Conservation (phyloP, 2,329 filamentous ascomycete genomes). For the Alternaria rosae region DNA sequence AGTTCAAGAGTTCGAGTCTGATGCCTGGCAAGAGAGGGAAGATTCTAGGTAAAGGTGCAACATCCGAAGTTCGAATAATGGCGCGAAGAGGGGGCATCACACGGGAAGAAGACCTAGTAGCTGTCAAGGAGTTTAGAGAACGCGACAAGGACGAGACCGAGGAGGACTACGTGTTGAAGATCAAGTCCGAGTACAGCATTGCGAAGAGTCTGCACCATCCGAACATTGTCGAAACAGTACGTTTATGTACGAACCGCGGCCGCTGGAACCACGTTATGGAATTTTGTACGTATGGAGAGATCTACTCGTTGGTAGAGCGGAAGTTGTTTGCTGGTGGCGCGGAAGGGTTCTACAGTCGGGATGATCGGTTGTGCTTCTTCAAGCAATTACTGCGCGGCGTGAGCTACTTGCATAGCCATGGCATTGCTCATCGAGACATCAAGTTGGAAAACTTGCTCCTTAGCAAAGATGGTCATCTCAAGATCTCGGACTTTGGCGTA, state of each 20-base stretch:
- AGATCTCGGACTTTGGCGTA: constrained; percentile 91
- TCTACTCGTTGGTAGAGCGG: constrained; percentile 75
- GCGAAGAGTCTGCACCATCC: constrained; percentile 85
- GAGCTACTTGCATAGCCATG: constrained; percentile 80
- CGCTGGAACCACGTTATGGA: constrained; percentile 95
- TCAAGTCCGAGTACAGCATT: constrained; percentile 90
- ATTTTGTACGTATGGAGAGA: constrained; percentile 82
- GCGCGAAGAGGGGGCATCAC: constrained; percentile 67
- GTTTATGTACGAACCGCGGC: constrained; percentile 74
- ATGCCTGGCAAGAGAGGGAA: constrained; percentile 76
- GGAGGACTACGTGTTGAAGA: constrained; percentile 83
- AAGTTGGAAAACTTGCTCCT: constrained; percentile 88
- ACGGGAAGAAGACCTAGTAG: constrained; percentile 72
- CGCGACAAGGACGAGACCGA: constrained; percentile 73
- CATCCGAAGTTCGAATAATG: constrained; percentile 84
- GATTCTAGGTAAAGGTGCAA: constrained; percentile 81
- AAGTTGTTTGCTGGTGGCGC: constrained; percentile 57
- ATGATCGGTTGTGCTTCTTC: constrained; percentile 83
- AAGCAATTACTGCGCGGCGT: constrained; percentile 87
- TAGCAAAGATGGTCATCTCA: constrained; percentile 79
- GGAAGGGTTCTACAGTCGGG: constrained; percentile 65
- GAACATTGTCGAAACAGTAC: constrained; percentile 83
- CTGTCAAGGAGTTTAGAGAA: constrained; percentile 86
- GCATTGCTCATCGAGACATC: constrained; percentile 89
- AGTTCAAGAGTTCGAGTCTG: constrained; percentile 72